Percentiles rank a stretch among this genome's conserved stretches.
Conservation (phyloP, 768 basidiomycete genomes). For the Lactarius sp. region DNA sequence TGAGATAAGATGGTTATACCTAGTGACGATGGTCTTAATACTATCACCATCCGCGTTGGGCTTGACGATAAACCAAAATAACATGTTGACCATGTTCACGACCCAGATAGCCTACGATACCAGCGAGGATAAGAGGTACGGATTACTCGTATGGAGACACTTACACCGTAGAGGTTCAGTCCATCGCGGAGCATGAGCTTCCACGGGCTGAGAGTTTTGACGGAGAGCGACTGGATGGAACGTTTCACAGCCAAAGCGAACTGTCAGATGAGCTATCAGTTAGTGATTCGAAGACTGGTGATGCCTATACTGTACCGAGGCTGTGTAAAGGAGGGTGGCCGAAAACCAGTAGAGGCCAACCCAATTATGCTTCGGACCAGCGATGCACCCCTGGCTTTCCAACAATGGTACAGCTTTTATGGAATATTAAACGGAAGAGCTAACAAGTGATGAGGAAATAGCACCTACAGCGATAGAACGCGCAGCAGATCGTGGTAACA, state of each 20-base stretch:
- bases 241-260: conserved; percentile 57
- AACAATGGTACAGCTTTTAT: conserved; percentile 58
- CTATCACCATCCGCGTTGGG: conserved; percentile 59
- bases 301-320: conserved; percentile 43
- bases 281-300: background rate
- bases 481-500: conserved; percentile 68
- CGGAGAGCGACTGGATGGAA: conserved; percentile 51
- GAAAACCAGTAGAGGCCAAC: conserved; percentile 83
- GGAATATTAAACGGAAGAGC: conserved; percentile 8
- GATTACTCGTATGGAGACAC: conserved; percentile 24
- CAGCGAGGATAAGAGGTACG: conserved; percentile 6
- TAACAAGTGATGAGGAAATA: conserved; percentile 7
- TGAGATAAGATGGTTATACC: conserved; percentile 31
- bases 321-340: conserved; percentile 66
- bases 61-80: conserved; percentile 83
- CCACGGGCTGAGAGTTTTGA: conserved; percentile 62
- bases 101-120: conserved; percentile 55
- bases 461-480: conserved; percentile 66
- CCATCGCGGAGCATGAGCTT: conserved; percentile 89
- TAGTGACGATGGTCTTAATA: conserved; percentile 77
- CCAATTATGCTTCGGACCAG: conserved; percentile 76
- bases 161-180: conserved; percentile 75
- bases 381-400: conserved; percentile 81
- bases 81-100: conserved; percentile 76
- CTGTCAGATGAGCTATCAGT: conserved; percentile 31